Conservation (phyloP, 1,139 yeast genomes). For the Pichia norvegensis region DNA sequence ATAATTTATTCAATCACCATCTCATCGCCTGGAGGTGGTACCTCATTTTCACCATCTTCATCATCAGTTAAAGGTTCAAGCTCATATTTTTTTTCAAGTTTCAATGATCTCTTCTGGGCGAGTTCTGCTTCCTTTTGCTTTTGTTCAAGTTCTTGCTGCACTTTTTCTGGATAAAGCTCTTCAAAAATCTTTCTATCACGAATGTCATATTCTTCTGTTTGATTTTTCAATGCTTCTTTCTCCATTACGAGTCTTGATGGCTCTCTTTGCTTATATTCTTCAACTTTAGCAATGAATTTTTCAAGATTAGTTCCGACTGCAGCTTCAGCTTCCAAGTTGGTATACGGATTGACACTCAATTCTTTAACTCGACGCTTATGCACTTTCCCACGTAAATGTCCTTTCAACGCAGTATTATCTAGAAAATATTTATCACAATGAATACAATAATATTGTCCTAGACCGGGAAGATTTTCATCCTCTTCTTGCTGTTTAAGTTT, state of each 20-base stretch:
- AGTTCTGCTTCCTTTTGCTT: constrained; percentile 5
- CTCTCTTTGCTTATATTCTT: constrained; percentile 31
- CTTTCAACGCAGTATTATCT: constrained; percentile 60
- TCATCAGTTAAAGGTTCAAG: constrained; percentile 10
- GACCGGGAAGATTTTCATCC: constrained; percentile 86
- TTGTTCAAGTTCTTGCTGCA: constrained; percentile 10
- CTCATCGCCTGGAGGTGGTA: constrained; percentile 2
- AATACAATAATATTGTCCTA: constrained; percentile 90
- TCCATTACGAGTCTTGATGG: constrained; percentile 25
- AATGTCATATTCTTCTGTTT: constrained; percentile 25
- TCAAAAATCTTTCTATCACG: constrained; percentile 25
- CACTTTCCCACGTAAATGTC: constrained; percentile 66
- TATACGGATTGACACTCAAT: constrained; percentile 70
- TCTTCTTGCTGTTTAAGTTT: constrained; percentile 70
- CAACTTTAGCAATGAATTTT: constrained; percentile 57
- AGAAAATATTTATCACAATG: constrained; percentile 93
- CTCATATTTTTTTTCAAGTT: constrained; percentile 7
- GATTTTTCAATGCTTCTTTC: constrained; percentile 19
- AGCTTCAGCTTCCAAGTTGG: constrained; percentile 83
- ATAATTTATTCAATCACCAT: constrained; percentile 4
- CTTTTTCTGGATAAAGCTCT: constrained; percentile 21
- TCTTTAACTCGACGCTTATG: constrained; percentile 84
- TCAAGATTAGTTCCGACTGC: constrained; percentile 74
- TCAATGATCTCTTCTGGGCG: constrained; percentile 10
- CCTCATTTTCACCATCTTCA: background rate